These are phyloP conservation scores for Scheffersomyces lignosus DNA, from an alignment of 805 yeast species.

Conservation along the genomic window DNA sequence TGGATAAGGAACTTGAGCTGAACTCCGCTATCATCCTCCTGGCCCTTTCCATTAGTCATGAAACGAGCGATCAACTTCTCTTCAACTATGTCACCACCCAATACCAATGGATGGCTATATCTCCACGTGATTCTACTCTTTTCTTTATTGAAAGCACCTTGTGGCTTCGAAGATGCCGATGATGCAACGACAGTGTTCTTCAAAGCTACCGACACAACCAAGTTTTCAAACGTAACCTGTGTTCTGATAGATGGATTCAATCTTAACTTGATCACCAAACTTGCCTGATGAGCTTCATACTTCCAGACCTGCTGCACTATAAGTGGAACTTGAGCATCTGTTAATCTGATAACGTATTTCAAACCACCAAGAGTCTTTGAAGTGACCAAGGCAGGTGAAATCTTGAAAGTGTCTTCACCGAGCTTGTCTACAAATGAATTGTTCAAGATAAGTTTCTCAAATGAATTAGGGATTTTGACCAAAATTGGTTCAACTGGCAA, in stretches of 20 bases:
- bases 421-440: conserved; percentile 31
- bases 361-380: conserved; percentile 77
- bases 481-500: conserved; percentile 25
- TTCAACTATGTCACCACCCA: conserved; percentile 41
- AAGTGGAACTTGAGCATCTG: conserved; percentile 57
- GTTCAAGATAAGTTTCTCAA: conserved; percentile 50
- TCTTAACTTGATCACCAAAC: conserved; percentile 73
- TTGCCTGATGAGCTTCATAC: conserved; percentile 79
- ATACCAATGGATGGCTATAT: conserved; percentile 43
- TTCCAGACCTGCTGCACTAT: conserved; percentile 84
- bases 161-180: conserved; percentile 85
- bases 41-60: conserved; percentile 67
- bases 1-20: conserved; percentile 62
- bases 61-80: conserved; percentile 84
- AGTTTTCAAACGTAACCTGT: conserved; percentile 51
- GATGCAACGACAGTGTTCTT: conserved; percentile 58
- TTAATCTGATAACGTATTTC: conserved; percentile 62
- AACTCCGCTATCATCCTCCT: conserved; percentile 75
- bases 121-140: conserved; percentile 87
- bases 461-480: conserved; percentile 43
- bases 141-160: conserved; percentile 87
- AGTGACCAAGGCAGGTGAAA: conserved; percentile 51
- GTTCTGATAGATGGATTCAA: conserved; percentile 47
- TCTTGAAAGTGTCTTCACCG: conserved; percentile 34
- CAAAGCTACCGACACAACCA: conserved; percentile 61